Evolutionary conservation across 78 protist genomes (phyloP), one percentile per base, ranked within the genome.

Genomic region (Tieghemostelium lacteum): DNA sequence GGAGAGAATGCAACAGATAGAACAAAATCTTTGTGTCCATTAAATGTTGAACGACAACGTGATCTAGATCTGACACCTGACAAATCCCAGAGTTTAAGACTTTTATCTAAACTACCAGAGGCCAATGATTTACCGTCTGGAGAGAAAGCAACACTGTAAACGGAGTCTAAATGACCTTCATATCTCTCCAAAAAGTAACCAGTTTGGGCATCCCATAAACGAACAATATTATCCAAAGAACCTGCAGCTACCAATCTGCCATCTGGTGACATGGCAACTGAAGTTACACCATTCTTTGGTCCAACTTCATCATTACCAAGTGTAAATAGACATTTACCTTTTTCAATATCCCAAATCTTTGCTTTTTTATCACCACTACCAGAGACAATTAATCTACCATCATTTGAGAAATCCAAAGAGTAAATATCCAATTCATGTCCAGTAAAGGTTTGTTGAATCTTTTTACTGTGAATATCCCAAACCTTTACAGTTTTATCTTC

Each of bases 201-300:
- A n/a, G 97, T 86, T 52, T 50, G 66, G 28, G 86, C 75, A 65
- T 95, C 96, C 98, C 98, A 96, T 42, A 96, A 63, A 40, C 98
- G 65, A 55, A 96, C 96, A 45, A 95, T 85, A 34, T 88, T 85
- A 64, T 95, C 97, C 55, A 96, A 88, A 36, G 97, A 94, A 36
- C 97, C 97, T 39, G 96, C 95, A 20, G 97, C 96, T 4, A 95
- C 95, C 62, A 66, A 67, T 52, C 75, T 49, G 29, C 95, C 96
- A 45, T 92, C 95, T 26, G 95, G 96, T 5, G 85, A 67, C 57
- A 94, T 42, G 7, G 98, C 94, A n/a, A 96, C 98, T 36, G 96
- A 92, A 20, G 98, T 95, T 26, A 96, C 98, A 42, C 97, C 98
- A 66, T 96, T 96, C 93, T 93, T 92, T 63, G 96, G 97, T 28